These are phyloP conservation scores for Arthrobotrys entomopaga DNA, from an alignment of 2,329 filamentous ascomycete species.

Conservation along the genomic window DNA sequence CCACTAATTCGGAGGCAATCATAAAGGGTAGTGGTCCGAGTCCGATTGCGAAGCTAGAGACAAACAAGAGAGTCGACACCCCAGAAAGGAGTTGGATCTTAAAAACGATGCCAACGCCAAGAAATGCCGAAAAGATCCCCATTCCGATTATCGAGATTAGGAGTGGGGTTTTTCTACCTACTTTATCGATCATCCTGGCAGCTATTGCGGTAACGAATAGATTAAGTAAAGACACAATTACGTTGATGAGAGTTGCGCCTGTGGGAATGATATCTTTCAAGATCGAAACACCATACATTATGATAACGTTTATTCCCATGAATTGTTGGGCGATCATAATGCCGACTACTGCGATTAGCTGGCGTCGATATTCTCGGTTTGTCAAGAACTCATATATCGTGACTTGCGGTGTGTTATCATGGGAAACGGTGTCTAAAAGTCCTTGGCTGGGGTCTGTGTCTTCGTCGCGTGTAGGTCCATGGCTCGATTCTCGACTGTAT, in stretches of 20 bases:
- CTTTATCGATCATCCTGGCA: slow-evolving; percentile 83
- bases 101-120: slow-evolving; percentile 82
- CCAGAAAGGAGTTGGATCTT: slow-evolving; percentile 80
- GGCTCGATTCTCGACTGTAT: slow-evolving; percentile 65
- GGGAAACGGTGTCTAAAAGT: slow-evolving; percentile 67
- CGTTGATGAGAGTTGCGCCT: slow-evolving; percentile 83
- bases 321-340: slow-evolving; percentile 94
- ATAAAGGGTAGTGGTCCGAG: slow-evolving; percentile 96
- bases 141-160: slow-evolving; percentile 85
- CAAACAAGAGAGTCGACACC: slow-evolving; percentile 82
- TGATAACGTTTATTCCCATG: slow-evolving; percentile 93
- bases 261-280: slow-evolving; percentile 82
- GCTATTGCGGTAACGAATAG: slow-evolving; percentile 82
- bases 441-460: slow-evolving; percentile 67
- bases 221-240: slow-evolving; percentile 86
- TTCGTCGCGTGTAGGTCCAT: slow-evolving; percentile 44
- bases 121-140: slow-evolving; percentile 77
- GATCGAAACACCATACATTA: slow-evolving; percentile 97
- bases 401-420: slow-evolving; percentile 62
- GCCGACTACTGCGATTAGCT: slow-evolving; percentile 83
- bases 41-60: slow-evolving; percentile 87
- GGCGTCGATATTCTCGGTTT: slow-evolving; percentile 75
- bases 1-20: slow-evolving; percentile 88
- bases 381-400: slow-evolving; percentile 74
- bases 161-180: slow-evolving; percentile 87